Evolutionary conservation across 164 flowering plant genomes (phyloP).

Genomic region (Euptelea pleiosperma): DNA sequence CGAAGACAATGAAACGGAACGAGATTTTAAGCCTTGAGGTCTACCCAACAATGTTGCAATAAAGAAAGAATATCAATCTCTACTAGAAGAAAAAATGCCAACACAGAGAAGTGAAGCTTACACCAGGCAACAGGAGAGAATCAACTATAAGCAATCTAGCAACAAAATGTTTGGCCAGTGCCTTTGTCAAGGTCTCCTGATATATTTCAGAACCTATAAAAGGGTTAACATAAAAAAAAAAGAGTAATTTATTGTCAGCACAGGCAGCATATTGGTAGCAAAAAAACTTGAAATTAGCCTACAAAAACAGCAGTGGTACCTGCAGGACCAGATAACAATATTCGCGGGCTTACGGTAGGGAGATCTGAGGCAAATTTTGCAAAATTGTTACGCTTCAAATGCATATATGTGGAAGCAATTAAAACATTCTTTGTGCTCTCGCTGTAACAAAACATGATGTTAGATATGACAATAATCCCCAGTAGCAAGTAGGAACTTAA

Average conservation of each 20-base stretch:
- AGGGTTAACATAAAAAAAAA: slow-evolving; percentile 3
- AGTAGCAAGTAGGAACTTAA: neutral
- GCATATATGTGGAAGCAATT: slow-evolving; percentile 64
- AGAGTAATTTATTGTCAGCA: neutral
- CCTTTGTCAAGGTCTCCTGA: slow-evolving; percentile 75
- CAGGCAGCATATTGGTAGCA: neutral
- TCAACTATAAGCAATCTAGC: slow-evolving; percentile 71
- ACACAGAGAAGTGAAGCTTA: slow-evolving; percentile 30
- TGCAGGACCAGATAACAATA: slow-evolving; percentile 84
- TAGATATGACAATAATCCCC: neutral
- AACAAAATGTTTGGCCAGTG: slow-evolving; percentile 73
- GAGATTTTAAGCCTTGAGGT: no score
- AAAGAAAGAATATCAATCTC: neutral
- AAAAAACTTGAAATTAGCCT: neutral
- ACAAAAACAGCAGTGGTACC: slow-evolving; percentile 36
- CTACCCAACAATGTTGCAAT: neutral
- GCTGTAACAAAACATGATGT: slow-evolving; percentile 35
- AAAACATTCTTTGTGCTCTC: slow-evolving; percentile 72
- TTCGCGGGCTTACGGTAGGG: slow-evolving; percentile 61
- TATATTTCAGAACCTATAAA: slow-evolving; percentile 77
- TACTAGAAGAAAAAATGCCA: neutral
- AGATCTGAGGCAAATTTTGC: slow-evolving; percentile 49
- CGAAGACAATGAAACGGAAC: no score
- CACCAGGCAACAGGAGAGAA: slow-evolving; percentile 68
- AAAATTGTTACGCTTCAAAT: slow-evolving; percentile 51